Conservation (phyloP, 306 rosid genomes). For the Quercus robur region DNA sequence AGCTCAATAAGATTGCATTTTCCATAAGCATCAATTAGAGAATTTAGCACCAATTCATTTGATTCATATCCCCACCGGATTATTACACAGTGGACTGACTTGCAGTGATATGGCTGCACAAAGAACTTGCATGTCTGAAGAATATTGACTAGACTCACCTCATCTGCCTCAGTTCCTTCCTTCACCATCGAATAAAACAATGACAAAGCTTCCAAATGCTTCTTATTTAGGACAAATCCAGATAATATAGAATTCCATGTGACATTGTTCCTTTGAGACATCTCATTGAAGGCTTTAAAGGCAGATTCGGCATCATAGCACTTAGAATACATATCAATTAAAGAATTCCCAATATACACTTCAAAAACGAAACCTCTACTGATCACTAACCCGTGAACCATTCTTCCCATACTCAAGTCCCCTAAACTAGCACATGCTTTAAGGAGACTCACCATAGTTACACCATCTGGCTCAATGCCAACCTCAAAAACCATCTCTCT, state of each 20-base stretch:
- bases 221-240: slow-evolving; percentile 35
- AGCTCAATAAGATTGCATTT: too few relatives aligned
- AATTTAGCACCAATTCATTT: too few relatives aligned
- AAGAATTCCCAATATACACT: slow-evolving; percentile 41
- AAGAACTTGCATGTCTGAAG: too few relatives aligned
- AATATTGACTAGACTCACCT: too few relatives aligned
- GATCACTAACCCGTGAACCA: slow-evolving; percentile 40
- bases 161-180: too few relatives aligned
- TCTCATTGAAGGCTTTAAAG: slow-evolving; percentile 23
- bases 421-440: slow-evolving; percentile 39
- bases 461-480: too few relatives aligned
- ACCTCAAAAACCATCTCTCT: too few relatives aligned
- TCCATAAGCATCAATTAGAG: too few relatives aligned
- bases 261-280: slow-evolving; percentile 33
- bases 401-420: slow-evolving; percentile 21
- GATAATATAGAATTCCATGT: slow-evolving; percentile 43
- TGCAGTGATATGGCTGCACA: too few relatives aligned
- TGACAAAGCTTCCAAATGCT: slow-evolving; percentile 27
- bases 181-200: too few relatives aligned
- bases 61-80: too few relatives aligned
- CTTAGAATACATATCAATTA: slow-evolving; percentile 50
- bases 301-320: slow-evolving; percentile 32
- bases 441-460: slow-evolving; percentile 31
- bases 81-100: too few relatives aligned
- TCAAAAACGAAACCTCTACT: slow-evolving; percentile 40